Conservation (phyloP, 2,329 filamentous ascomycete species). For the Periglandula ipomoeae region DNA sequence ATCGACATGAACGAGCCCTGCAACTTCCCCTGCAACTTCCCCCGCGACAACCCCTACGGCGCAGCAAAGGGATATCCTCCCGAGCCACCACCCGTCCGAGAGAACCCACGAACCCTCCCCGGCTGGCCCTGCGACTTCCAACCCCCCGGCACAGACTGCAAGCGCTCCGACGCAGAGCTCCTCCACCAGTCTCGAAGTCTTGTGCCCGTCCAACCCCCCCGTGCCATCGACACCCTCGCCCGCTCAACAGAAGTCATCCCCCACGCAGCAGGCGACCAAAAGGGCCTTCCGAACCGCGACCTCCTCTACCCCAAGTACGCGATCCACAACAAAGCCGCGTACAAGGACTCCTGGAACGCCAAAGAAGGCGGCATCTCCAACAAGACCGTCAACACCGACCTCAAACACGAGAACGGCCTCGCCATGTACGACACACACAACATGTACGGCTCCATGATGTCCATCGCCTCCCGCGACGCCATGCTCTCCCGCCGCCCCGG, state of each 20-base stretch:
- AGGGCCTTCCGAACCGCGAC: slow-evolving; percentile 39
- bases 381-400: slow-evolving; percentile 67
- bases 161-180: slow-evolving; percentile 1
- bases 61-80: slow-evolving; percentile 43
- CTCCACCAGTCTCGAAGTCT: slow-evolving; percentile 1
- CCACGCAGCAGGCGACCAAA: slow-evolving; percentile 44
- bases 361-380: slow-evolving; percentile 51
- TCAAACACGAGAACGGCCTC: slow-evolving; percentile 64
- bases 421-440: slow-evolving; percentile 80
- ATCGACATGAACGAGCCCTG: slow-evolving; percentile 55
- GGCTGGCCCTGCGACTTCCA: slow-evolving; percentile 48
- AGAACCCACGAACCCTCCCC: slow-evolving; percentile 54
- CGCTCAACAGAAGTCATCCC: slow-evolving; percentile 28
- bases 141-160: slow-evolving; percentile 15
- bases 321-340: slow-evolving; percentile 62
- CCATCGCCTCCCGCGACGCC: slow-evolving; percentile 67
- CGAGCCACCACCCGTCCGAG: slow-evolving; percentile 50
- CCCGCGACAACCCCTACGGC: slow-evolving; percentile 18
- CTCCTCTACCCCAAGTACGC: slow-evolving; percentile 68
- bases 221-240: slow-evolving; percentile 2
- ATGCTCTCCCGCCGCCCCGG: slow-evolving; percentile 53
- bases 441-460: slow-evolving; percentile 64
- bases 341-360: slow-evolving; percentile 19
- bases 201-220: not conserved
- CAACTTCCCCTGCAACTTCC: slow-evolving; percentile 23